phyloP scores from a whole-genome alignment of 2,329 filamentous ascomycete genomes.

The Zelopaecilomyces penicillatus region DNA sequence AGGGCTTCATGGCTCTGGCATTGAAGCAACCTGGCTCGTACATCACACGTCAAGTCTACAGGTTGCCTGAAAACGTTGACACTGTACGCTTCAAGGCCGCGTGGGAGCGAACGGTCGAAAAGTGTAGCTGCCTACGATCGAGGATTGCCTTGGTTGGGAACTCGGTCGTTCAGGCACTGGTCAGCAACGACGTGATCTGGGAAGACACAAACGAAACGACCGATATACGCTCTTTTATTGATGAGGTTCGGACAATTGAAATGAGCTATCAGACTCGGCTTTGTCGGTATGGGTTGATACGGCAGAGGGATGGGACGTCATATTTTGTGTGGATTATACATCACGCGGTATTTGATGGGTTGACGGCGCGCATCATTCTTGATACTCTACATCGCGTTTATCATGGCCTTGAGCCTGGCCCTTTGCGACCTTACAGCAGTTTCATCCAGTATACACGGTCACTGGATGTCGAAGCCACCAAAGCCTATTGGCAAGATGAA shows the following conservation, averaged over 20 bases:
- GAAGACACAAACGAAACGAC: slow-evolving; percentile 1
- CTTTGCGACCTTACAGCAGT: slow-evolving; percentile 3
- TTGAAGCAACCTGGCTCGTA: slow-evolving; percentile 24
- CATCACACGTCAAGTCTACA: slow-evolving; percentile 21
- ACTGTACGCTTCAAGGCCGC: slow-evolving; percentile 11
- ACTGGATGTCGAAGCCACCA: background rate
- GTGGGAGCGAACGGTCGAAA: slow-evolving; percentile 12
- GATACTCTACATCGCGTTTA: slow-evolving; percentile 1
- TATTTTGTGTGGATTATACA: slow-evolving; percentile 8
- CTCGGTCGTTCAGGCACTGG: slow-evolving; percentile 6
- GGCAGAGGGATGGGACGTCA: background rate
- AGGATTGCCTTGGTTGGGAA: slow-evolving; percentile 12
- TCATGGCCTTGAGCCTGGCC: background rate
- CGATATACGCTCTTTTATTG: background rate
- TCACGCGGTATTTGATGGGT: slow-evolving; percentile 17
- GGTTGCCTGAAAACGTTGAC: slow-evolving; percentile 13
- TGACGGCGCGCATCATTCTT: slow-evolving; percentile 7
- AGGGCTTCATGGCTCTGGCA: slow-evolving; percentile 20
- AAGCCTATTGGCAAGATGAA: slow-evolving; percentile 5
- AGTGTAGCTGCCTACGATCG: slow-evolving; percentile 13
- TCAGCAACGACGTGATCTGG: slow-evolving; percentile 8
- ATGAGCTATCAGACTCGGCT: slow-evolving; percentile 6
- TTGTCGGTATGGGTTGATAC: slow-evolving; percentile 4
- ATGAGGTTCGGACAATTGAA: background rate
- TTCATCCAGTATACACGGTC: slow-evolving; percentile 7